phyloP scores from a whole-genome alignment of 768 basidiomycete genomes.

The Leccinum broughii region DNA sequence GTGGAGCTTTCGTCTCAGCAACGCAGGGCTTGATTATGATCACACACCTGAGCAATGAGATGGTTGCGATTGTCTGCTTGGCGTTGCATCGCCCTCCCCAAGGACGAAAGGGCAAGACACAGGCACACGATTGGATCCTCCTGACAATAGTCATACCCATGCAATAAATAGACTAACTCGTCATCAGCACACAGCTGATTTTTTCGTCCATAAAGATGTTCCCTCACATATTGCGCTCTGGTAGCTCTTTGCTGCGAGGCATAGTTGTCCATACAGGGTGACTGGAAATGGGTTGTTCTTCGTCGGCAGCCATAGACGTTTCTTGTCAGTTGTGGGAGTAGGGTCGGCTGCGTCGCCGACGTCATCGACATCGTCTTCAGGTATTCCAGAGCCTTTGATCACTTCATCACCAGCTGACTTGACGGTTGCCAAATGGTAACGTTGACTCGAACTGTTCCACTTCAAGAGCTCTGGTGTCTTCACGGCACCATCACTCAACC shows the following conservation, averaged over 20 bases:
- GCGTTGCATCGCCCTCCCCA: constrained; percentile 88
- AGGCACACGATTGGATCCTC: constrained; percentile 87
- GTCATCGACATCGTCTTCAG: constrained; percentile 39
- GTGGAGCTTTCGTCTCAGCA: neutral
- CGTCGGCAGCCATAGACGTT: constrained; percentile 49
- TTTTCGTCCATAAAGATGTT: neutral
- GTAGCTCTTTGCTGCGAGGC: constrained; percentile 82
- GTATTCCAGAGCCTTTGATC: constrained; percentile 22
- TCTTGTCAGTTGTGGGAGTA: constrained; percentile 22
- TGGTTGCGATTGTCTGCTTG: constrained; percentile 94
- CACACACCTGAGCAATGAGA: constrained; percentile 67
- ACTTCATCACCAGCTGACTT: constrained; percentile 22
- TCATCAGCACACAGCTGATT: neutral
- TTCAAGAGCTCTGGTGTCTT: constrained; percentile 59
- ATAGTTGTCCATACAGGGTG: constrained; percentile 79
- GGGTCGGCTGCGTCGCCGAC: constrained; percentile 19
- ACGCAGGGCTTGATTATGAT: neutral
- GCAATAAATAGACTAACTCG: constrained; percentile 76
- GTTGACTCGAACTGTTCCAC: constrained; percentile 61
- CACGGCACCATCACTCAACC: constrained; percentile 63
- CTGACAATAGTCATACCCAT: constrained; percentile 83
- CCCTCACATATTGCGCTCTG: constrained; percentile 87
- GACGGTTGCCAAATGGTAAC: constrained; percentile 48
- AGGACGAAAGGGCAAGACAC: constrained; percentile 77
- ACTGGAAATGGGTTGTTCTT: constrained; percentile 72